phyloP scores from a whole-genome alignment of 805 yeast species.

The Pichia californica region DNA sequence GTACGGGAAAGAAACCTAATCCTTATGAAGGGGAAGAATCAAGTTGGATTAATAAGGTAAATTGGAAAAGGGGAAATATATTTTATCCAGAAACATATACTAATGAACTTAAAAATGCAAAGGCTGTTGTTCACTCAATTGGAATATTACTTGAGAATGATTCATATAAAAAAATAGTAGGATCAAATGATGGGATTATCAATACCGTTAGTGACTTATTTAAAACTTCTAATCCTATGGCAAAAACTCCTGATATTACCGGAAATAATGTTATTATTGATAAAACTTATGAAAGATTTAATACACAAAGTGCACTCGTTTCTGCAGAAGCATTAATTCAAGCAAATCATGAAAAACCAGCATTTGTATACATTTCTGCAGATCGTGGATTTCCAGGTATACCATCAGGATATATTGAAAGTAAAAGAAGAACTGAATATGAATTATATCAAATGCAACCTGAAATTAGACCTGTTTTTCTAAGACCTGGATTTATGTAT shows the following conservation, averaged over 20 bases:
- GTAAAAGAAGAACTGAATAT: slow-evolving; percentile 73
- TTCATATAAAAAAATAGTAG: slow-evolving; percentile 54
- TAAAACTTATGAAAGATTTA: slow-evolving; percentile 55
- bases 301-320: slow-evolving; percentile 60
- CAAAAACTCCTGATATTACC: slow-evolving; percentile 27
- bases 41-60: slow-evolving; percentile 50
- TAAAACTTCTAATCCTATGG: slow-evolving; percentile 60
- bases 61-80: slow-evolving; percentile 64
- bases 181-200: slow-evolving; percentile 25
- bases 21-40: slow-evolving; percentile 26
- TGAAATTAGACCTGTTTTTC: slow-evolving; percentile 51
- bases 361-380: slow-evolving; percentile 77
- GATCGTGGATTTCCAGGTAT: slow-evolving; percentile 62
- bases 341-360: slow-evolving; percentile 16
- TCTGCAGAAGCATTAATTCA: slow-evolving; percentile 50
- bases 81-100: slow-evolving; percentile 57
- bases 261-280: slow-evolving; percentile 22
- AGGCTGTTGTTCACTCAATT: slow-evolving; percentile 74
- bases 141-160: slow-evolving; percentile 71
- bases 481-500: slow-evolving; percentile 83
- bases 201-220: slow-evolving; percentile 34
- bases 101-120: slow-evolving; percentile 39
- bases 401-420: slow-evolving; percentile 63
- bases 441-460: slow-evolving; percentile 37
- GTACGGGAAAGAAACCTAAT: slow-evolving; percentile 50